phyloP scores from a whole-genome alignment of 2,329 filamentous ascomycete genomes.

The Graphilbum fragrans region DNA sequence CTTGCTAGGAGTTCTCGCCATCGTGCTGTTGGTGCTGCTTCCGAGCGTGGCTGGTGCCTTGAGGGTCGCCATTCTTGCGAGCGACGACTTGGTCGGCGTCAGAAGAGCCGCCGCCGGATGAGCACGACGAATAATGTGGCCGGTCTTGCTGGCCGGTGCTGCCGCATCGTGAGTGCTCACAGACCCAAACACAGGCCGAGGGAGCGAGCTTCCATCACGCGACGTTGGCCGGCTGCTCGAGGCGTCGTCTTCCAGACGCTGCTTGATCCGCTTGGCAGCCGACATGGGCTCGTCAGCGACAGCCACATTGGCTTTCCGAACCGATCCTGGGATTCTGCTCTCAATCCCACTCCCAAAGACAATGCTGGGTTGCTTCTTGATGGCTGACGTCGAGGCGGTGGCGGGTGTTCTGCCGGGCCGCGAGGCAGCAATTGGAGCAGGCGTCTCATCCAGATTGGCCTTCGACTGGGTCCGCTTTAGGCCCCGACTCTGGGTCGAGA shows the following conservation, averaged over 20 bases:
- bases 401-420: too few species aligned
- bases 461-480: conserved; percentile 29
- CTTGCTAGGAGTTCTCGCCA: conserved; percentile 28
- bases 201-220: conserved; percentile 35
- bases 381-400: conserved; percentile 6
- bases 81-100: conserved; percentile 69
- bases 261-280: conserved; percentile 60
- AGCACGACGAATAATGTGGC: conserved; percentile 23
- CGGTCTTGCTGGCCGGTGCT: conserved; percentile 7
- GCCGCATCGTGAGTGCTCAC: not conserved
- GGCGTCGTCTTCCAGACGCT: conserved; percentile 54
- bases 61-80: conserved; percentile 45
- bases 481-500: not conserved
- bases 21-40: conserved; percentile 19
- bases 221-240: conserved; percentile 52
- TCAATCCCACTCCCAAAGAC: conserved; percentile 14
- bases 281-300: conserved; percentile 20
- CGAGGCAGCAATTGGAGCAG: conserved; percentile 12
- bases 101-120: conserved; percentile 46
- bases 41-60: conserved; percentile 34
- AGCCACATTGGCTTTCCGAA: conserved; percentile 12
- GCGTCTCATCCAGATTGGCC: conserved; percentile 49
- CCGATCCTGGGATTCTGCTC: conserved; percentile 7
- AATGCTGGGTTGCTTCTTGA: conserved; percentile 15
- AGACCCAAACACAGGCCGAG: conserved; percentile 15